phyloP scores from a whole-genome alignment of 1,284 basidiomycete species.

The Pseudozyma sp. region DNA sequence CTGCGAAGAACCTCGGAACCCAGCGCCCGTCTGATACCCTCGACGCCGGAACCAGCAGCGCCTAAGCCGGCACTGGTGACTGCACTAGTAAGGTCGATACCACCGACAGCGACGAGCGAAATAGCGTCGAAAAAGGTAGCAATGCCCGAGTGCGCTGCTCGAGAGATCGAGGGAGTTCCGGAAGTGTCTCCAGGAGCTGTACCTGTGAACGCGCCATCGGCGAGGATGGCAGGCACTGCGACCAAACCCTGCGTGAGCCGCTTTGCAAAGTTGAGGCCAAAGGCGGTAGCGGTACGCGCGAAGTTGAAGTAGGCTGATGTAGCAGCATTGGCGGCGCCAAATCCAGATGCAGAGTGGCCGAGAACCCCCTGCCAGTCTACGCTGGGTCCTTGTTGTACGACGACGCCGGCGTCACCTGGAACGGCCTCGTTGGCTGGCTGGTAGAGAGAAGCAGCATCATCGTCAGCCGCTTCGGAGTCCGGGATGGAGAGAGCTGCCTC shows the following conservation, averaged over 20 bases:
- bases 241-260: conserved; percentile 58
- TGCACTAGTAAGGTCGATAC: conserved; percentile 59
- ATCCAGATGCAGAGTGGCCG: conserved; percentile 39
- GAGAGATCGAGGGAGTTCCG: conserved; percentile 27
- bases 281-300: conserved; percentile 50
- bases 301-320: conserved; percentile 57
- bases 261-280: conserved; percentile 57
- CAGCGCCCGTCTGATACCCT: conserved; percentile 50
- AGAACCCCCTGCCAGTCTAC: conserved; percentile 51
- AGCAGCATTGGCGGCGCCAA: conserved; percentile 54
- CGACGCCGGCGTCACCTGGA: conserved; percentile 24
- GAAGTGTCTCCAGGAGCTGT: conserved; percentile 38
- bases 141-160: conserved; percentile 50
- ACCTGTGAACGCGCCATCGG: conserved; percentile 53
- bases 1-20: conserved; percentile 56
- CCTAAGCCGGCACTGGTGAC: conserved; percentile 57
- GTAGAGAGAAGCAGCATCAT: conserved; percentile 16
- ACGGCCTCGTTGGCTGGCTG: conserved; percentile 26
- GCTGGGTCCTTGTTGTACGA: conserved; percentile 8
- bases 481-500: conserved; percentile 56
- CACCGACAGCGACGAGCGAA: conserved; percentile 54
- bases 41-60: conserved; percentile 54
- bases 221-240: conserved; percentile 49
- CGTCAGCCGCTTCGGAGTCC: conserved; percentile 44
- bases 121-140: conserved; percentile 60